These are phyloP conservation scores for Apophysomyces trapeziformis DNA, from an alignment of 371 early-diverging fungal genomes.

Conservation along the genomic window DNA sequence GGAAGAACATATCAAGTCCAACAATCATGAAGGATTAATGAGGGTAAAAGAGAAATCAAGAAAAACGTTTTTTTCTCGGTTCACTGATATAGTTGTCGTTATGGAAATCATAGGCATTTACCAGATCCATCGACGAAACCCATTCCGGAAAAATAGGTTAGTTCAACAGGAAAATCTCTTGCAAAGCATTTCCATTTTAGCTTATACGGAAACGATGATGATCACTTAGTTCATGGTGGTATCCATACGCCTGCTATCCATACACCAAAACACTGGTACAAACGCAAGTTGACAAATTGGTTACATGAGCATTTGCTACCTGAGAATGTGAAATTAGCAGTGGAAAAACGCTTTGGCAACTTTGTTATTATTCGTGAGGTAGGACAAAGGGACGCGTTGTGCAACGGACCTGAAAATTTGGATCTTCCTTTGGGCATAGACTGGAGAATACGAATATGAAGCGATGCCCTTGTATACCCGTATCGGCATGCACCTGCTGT, in stretches of 20 bases:
- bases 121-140: slow-evolving; percentile 24
- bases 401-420: no score
- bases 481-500: slow-evolving; percentile 58
- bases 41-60: slow-evolving; percentile 16
- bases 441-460: slow-evolving; percentile 50
- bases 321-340: slow-evolving; percentile 35
- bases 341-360: slow-evolving; percentile 51
- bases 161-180: not conserved
- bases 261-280: slow-evolving; percentile 31
- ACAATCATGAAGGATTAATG: slow-evolving; percentile 28
- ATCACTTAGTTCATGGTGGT: slow-evolving; percentile 22
- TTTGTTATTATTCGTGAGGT: slow-evolving; percentile 53
- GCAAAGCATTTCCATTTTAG: no score
- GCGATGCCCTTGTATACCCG: slow-evolving; percentile 61
- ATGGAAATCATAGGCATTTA: slow-evolving; percentile 16
- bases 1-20: slow-evolving; percentile 26
- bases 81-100: no score
- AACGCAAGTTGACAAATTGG: slow-evolving; percentile 34
- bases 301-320: slow-evolving; percentile 33
- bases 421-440: slow-evolving; percentile 23
- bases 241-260: slow-evolving; percentile 34
- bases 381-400: not conserved
- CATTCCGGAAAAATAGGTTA: slow-evolving; percentile 17
- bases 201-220: not conserved
- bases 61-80: no score